These are phyloP conservation scores for Cystobasidium tubakii DNA, from an alignment of 768 basidiomycete species.

Conservation along the genomic window DNA sequence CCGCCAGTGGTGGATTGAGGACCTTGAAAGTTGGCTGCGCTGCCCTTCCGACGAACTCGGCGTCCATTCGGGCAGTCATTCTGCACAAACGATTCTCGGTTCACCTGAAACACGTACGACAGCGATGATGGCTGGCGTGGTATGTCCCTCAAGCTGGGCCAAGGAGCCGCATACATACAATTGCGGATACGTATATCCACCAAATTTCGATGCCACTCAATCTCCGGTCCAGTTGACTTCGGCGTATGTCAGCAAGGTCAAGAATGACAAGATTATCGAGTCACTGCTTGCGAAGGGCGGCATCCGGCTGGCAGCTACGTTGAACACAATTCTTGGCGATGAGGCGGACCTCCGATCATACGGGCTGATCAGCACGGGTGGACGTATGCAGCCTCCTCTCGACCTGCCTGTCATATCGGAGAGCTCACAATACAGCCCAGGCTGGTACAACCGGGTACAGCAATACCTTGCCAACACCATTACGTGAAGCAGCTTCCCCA, in stretches of 20 bases:
- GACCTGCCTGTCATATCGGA: not conserved
- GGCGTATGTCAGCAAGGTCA: constrained; percentile 66
- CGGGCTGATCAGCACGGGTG: not conserved
- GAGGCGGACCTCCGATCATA: constrained; percentile 14
- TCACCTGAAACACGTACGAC: constrained; percentile 34
- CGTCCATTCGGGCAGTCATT: constrained; percentile 38
- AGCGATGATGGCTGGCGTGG: not conserved
- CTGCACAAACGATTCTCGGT: constrained; percentile 19
- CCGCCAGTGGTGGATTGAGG: constrained; percentile 61
- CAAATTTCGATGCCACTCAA: constrained; percentile 20
- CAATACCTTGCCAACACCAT: not conserved
- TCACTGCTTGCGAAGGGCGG: constrained; percentile 75
- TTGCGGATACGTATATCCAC: constrained; percentile 41
- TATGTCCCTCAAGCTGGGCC: constrained; percentile 43
- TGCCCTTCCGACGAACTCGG: constrained; percentile 55
- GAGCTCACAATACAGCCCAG: not conserved
- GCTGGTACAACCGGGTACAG: not conserved
- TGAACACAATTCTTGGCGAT: constrained; percentile 55
- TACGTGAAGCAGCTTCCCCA: not conserved
- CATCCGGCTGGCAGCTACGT: constrained; percentile 69
- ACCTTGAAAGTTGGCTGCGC: constrained; percentile 60
- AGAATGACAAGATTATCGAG: constrained; percentile 66
- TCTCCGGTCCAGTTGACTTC: constrained; percentile 65
- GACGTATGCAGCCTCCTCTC: not conserved
- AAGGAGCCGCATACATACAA: constrained; percentile 40